Percentiles rank a stretch among this genome's conserved stretches.
Evolutionary conservation across 2,329 filamentous ascomycete genomes (phyloP).

Genomic region (Aureobasidium sp.): DNA sequence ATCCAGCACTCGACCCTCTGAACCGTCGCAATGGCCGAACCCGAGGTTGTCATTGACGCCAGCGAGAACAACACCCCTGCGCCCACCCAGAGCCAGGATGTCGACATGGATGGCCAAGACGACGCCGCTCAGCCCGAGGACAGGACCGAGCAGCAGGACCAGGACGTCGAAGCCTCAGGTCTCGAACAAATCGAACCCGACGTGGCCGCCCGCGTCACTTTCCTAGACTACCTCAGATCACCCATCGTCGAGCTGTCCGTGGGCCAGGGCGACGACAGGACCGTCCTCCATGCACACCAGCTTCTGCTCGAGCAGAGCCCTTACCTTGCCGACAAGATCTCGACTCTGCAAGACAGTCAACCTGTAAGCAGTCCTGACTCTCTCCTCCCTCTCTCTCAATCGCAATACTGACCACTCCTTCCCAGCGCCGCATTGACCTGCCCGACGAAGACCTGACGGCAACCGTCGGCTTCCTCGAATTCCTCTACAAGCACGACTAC

Average conservation of each 20-base stretch:
- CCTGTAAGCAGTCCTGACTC: conserved; percentile 48
- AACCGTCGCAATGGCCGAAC: conserved; percentile 26
- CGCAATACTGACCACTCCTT: neutral
- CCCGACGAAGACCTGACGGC: conserved; percentile 62
- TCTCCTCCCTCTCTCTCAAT: neutral
- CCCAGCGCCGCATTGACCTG: conserved; percentile 59
- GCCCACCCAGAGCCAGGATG: conserved; percentile 31
- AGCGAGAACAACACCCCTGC: conserved; percentile 29
- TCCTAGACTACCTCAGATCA: conserved; percentile 43
- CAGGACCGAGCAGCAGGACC: conserved; percentile 24
- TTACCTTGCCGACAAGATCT: conserved; percentile 53
- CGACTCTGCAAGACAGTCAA: conserved; percentile 35
- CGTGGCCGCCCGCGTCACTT: conserved; percentile 35
- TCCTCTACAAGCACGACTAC: conserved; percentile 79
- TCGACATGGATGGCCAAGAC: conserved; percentile 42
- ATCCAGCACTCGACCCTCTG: neutral
- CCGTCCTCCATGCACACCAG: conserved; percentile 71
- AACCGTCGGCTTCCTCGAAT: conserved; percentile 73
- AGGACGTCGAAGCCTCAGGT: conserved; percentile 29
- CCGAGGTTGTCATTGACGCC: conserved; percentile 25
- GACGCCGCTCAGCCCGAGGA: conserved; percentile 18
- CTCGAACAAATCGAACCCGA: conserved; percentile 39
- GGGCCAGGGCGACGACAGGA: conserved; percentile 49
- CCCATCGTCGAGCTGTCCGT: conserved; percentile 42
- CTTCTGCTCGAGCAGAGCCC: conserved; percentile 67